Evolutionary conservation across 257 asterid species (phyloP).

Genomic region (Asclepias syriaca): DNA sequence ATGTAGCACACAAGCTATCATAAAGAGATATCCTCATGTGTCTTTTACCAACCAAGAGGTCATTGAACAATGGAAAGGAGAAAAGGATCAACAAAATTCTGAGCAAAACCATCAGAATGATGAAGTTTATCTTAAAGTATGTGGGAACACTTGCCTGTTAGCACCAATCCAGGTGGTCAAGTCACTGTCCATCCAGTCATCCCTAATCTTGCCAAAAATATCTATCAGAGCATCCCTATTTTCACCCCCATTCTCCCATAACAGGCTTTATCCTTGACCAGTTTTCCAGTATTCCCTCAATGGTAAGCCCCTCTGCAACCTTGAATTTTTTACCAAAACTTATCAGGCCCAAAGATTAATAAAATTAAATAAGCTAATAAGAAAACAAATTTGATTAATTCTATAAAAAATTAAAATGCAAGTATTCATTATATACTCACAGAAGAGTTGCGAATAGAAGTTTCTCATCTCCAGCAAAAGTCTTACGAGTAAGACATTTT

Average conservation of each 20-base stretch:
- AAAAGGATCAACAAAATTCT: not conserved
- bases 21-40: not conserved
- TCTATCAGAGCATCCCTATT: conserved; percentile 62
- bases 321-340: conserved; percentile 30
- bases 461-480: conserved; percentile 63
- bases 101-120: not conserved
- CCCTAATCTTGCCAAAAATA: conserved; percentile 85
- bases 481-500: conserved; percentile 83
- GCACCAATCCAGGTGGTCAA: conserved; percentile 77
- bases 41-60: not conserved
- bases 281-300: conserved; percentile 62
- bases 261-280: conserved; percentile 78
- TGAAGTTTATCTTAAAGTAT: conserved; percentile 1
- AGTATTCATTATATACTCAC: conserved; percentile 44
- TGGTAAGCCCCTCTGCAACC: conserved; percentile 81
- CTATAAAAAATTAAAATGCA: not conserved
- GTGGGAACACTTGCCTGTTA: conserved; percentile 48
- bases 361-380: conserved; percentile 2
- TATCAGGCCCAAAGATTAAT: conserved; percentile 16
- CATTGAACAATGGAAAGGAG: not conserved
- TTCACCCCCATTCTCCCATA: conserved; percentile 82
- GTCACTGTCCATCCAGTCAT: conserved; percentile 81
- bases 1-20: not conserved
- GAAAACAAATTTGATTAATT: conserved; percentile 1
- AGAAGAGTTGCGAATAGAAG: conserved; percentile 73